These are phyloP conservation scores for Talaromyces thailandensis DNA, from an alignment of 495 filamentous ascomycete genomes.

Conservation along the genomic window DNA sequence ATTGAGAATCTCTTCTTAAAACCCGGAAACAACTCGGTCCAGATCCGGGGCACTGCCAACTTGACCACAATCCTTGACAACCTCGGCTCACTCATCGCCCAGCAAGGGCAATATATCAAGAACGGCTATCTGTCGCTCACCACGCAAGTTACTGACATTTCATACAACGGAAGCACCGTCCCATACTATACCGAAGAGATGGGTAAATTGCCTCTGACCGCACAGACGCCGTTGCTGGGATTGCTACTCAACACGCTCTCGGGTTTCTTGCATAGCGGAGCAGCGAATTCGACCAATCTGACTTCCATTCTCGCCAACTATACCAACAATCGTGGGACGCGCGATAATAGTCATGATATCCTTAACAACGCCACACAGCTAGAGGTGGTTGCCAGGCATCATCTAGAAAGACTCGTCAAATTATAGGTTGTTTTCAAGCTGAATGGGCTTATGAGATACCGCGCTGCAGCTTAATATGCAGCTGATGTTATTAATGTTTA, in stretches of 20 bases:
- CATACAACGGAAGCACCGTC: slow-evolving; percentile 23
- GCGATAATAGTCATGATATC: not conserved
- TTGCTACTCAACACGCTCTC: slow-evolving; percentile 27
- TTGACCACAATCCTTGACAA: slow-evolving; percentile 21
- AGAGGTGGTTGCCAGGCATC: not conserved
- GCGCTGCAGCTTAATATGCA: not conserved
- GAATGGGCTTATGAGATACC: not conserved
- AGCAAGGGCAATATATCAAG: slow-evolving; percentile 19
- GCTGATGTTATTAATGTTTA: slow-evolving; percentile 5
- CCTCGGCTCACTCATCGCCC: slow-evolving; percentile 17
- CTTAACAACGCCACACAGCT: slow-evolving; percentile 1
- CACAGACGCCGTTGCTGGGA: slow-evolving; percentile 19
- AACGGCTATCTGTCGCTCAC: slow-evolving; percentile 24
- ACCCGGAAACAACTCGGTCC: slow-evolving; percentile 36
- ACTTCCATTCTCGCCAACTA: not conserved
- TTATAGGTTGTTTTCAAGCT: not conserved
- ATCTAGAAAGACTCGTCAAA: not conserved
- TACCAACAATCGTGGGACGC: not conserved
- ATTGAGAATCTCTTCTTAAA: slow-evolving; percentile 29
- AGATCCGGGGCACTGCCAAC: slow-evolving; percentile 22
- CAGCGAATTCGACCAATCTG: not conserved
- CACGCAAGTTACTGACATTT: slow-evolving; percentile 21
- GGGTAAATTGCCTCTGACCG: slow-evolving; percentile 23
- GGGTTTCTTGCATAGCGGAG: slow-evolving; percentile 7
- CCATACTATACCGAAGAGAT: slow-evolving; percentile 35